A percentile compares a stretch with the other conserved stretches of the same genome.
phyloP scores from a whole-genome alignment of 2,329 filamentous ascomycete species.

The Clonostachys solani region DNA sequence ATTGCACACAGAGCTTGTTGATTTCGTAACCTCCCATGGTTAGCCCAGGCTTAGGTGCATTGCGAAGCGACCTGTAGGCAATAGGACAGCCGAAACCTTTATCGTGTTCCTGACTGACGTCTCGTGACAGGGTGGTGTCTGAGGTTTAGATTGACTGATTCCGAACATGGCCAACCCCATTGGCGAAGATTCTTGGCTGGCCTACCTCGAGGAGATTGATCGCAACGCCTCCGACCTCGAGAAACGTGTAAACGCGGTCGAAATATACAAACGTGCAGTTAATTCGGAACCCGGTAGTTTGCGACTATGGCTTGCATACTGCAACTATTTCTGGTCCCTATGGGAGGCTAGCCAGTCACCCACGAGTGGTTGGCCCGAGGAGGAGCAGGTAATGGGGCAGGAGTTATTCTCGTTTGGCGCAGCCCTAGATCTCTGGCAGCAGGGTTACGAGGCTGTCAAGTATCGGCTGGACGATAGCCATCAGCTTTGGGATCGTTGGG shows the following conservation, averaged over 20 bases:
- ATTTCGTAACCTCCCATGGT: too few relatives aligned
- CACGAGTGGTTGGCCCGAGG: constrained; percentile 54
- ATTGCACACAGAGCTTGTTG: too few relatives aligned
- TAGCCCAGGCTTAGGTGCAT: too few relatives aligned
- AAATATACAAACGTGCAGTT: constrained; percentile 67
- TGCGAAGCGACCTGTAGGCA: too few relatives aligned
- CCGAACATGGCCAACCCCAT: constrained; percentile 50
- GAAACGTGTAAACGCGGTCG: constrained; percentile 64
- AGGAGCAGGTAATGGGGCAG: constrained; percentile 64
- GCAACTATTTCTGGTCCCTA: constrained; percentile 72
- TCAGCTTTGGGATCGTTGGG: constrained; percentile 74
- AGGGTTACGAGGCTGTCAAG: constrained; percentile 67
- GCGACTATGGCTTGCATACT: constrained; percentile 73
- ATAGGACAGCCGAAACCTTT: too few relatives aligned
- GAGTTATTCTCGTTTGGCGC: constrained; percentile 68
- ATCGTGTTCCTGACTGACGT: too few relatives aligned
- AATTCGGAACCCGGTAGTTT: constrained; percentile 69
- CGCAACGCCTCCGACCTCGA: constrained; percentile 58
- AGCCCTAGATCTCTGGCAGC: constrained; percentile 65
- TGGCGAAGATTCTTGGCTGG: constrained; percentile 74
- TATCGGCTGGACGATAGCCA: constrained; percentile 76
- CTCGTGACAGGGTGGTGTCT: too few relatives aligned
- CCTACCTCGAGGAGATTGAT: constrained; percentile 70
- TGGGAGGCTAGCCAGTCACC: constrained; percentile 58
- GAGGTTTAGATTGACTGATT: too few relatives aligned